Percentiles rank a stretch among this genome's conserved stretches.
Evolutionary conservation across 1,284 basidiomycete species (phyloP).

Genomic region (Mycena sp.): DNA sequence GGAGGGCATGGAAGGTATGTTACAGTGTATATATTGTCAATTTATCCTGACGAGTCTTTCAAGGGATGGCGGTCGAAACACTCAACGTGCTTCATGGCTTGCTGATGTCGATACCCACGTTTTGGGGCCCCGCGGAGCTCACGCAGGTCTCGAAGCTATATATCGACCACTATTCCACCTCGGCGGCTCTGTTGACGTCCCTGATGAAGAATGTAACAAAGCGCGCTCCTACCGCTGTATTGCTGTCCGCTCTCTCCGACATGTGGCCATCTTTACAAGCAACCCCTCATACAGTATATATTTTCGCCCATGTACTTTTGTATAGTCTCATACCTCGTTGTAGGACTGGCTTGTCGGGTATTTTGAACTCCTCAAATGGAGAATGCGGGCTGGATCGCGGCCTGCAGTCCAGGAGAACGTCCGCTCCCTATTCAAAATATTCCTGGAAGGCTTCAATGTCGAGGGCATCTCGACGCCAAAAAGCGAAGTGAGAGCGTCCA

Average conservation of each 20-base stretch:
- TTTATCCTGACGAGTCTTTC: slow-evolving; percentile 10
- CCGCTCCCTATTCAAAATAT: slow-evolving; percentile 81
- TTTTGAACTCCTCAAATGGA: slow-evolving; percentile 74
- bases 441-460: slow-evolving; percentile 84
- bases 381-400: slow-evolving; percentile 72
- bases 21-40: slow-evolving; percentile 1
- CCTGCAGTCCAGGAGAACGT: slow-evolving; percentile 75
- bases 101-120: slow-evolving; percentile 71
- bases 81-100: slow-evolving; percentile 64
- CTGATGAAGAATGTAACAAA: slow-evolving; percentile 71
- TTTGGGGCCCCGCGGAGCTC: slow-evolving; percentile 76
- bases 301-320: not conserved
- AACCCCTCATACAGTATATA: slow-evolving; percentile 48
- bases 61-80: slow-evolving; percentile 47
- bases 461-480: slow-evolving; percentile 41
- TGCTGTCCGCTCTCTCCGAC: slow-evolving; percentile 71
- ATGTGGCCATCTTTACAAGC: slow-evolving; percentile 58
- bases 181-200: slow-evolving; percentile 39
- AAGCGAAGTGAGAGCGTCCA: slow-evolving; percentile 45
- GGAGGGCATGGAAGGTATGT: slow-evolving; percentile 48
- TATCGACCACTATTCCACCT: slow-evolving; percentile 53
- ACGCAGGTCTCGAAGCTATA: slow-evolving; percentile 64
- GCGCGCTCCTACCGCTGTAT: slow-evolving; percentile 70
- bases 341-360: slow-evolving; percentile 59
- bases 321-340: not conserved